Evolutionary conservation across 2,329 filamentous ascomycete species (phyloP).

Genomic region (Colletotrichum sublineola): DNA sequence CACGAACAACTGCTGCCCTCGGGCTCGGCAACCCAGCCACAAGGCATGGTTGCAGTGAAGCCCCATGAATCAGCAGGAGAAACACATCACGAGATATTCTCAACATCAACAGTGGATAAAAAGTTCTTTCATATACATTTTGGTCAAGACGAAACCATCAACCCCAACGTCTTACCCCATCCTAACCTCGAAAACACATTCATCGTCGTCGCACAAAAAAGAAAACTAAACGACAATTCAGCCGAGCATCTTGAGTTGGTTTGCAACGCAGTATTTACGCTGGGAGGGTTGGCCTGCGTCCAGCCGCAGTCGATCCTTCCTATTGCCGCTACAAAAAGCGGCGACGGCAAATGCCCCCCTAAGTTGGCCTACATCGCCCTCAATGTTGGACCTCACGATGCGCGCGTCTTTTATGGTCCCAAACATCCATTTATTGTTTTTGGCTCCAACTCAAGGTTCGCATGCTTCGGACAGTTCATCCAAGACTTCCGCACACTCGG

Average conservation of each 20-base stretch:
- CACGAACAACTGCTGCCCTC: conserved; percentile 51
- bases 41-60: conserved; percentile 10
- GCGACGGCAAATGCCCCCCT: conserved; percentile 57
- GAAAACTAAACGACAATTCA: conserved; percentile 47
- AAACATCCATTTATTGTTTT: conserved; percentile 63
- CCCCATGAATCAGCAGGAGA: not conserved
- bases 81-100: conserved; percentile 58
- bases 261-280: conserved; percentile 63
- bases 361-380: conserved; percentile 57
- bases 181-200: conserved; percentile 61
- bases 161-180: conserved; percentile 71
- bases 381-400: conserved; percentile 69
- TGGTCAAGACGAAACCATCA: conserved; percentile 56
- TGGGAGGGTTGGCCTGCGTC: conserved; percentile 58
- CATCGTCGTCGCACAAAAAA: conserved; percentile 65
- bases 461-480: conserved; percentile 70
- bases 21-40: conserved; percentile 56
- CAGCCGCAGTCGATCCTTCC: conserved; percentile 57
- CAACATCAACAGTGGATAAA: conserved; percentile 58
- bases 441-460: conserved; percentile 66
- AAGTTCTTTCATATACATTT: conserved; percentile 66
- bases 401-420: conserved; percentile 69
- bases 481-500: conserved; percentile 66
- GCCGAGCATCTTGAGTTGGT: conserved; percentile 59
- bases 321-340: conserved; percentile 58